Conservation (phyloP, 495 filamentous ascomycete genomes). For the Penicillium chermesinum region DNA sequence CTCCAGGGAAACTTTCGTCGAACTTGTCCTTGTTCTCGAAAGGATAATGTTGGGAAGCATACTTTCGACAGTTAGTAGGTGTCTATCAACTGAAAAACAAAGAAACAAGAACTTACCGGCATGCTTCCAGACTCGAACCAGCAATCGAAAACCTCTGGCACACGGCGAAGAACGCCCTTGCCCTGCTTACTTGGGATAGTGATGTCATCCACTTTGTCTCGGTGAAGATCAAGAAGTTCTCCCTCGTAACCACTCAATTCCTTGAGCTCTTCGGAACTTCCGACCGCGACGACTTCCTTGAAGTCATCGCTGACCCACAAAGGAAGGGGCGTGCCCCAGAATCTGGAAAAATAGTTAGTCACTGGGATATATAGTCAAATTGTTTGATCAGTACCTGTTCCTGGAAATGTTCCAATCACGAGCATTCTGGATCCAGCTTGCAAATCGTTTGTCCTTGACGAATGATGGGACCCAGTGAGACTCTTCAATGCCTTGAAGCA, state of each 20-base stretch:
- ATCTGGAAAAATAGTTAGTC: too few relatives aligned
- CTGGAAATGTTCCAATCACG: conserved; percentile 96
- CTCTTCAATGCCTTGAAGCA: conserved; percentile 82
- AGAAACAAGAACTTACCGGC: too few relatives aligned
- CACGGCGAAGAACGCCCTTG: conserved; percentile 74
- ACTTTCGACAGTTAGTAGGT: too few relatives aligned
- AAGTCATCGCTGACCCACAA: conserved; percentile 87
- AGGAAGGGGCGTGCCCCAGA: conserved; percentile 95
- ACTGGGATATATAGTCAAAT: too few relatives aligned
- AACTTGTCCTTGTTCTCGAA: conserved; percentile 90
- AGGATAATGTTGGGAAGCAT: conserved; percentile 87
- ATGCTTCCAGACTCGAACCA: conserved; percentile 96
- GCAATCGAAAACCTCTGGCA: conserved; percentile 94
- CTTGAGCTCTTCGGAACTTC: conserved; percentile 82
- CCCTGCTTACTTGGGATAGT: conserved; percentile 92
- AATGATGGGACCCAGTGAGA: conserved; percentile 93
- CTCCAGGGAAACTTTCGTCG: conserved; percentile 77
- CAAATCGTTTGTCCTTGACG: conserved; percentile 89
- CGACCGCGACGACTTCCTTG: conserved; percentile 81
- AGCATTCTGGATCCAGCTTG: conserved; percentile 83
- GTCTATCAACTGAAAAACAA: too few relatives aligned
- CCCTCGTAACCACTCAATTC: conserved; percentile 79
- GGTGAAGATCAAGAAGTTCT: conserved; percentile 85
- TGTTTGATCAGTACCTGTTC: too few relatives aligned
- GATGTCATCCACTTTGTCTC: conserved; percentile 92